Percentiles rank a stretch among this genome's conserved stretches.
phyloP scores from a whole-genome alignment of 1,284 basidiomycete species.

The Moesziomyces parantarcticus region DNA sequence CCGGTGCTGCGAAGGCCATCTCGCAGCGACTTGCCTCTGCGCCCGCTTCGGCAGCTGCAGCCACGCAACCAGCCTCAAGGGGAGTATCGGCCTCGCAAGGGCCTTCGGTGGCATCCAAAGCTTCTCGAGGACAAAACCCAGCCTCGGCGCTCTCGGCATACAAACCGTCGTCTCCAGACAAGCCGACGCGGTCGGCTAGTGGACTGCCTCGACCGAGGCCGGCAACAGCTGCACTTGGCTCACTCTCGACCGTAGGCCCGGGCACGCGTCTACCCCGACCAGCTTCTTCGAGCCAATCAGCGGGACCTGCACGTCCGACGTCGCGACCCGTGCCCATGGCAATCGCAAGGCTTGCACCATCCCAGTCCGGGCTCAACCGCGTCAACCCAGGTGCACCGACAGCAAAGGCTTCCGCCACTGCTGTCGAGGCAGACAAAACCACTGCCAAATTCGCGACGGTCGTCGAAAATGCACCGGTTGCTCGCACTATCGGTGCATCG shows the following conservation, averaged over 20 bases:
- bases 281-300: conserved; percentile 10
- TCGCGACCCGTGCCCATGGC: conserved; percentile 40
- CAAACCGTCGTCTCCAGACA: conserved; percentile 21
- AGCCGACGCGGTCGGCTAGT: conserved; percentile 24
- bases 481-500: no score
- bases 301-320: conserved; percentile 1
- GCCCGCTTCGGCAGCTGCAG: not conserved
- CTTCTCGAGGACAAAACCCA: conserved; percentile 24
- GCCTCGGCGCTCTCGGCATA: conserved; percentile 20
- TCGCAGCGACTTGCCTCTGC: not conserved
- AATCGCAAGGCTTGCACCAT: conserved; percentile 29
- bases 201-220: conserved; percentile 32
- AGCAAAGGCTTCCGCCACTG: not conserved
- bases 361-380: conserved; percentile 11
- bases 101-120: conserved; percentile 34
- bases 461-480: no score
- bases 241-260: conserved; percentile 10
- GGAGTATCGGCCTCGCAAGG: conserved; percentile 4
- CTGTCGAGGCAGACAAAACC: not conserved
- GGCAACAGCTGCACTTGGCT: conserved; percentile 1
- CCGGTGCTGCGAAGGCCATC: conserved; percentile 3
- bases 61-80: conserved; percentile 3
- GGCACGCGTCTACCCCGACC: conserved; percentile 38
- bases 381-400: not conserved
- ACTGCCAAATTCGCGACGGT: not conserved